Evolutionary conservation across 2,329 filamentous ascomycete genomes (phyloP).

Genomic region (Cucurbitaria berberidis): DNA sequence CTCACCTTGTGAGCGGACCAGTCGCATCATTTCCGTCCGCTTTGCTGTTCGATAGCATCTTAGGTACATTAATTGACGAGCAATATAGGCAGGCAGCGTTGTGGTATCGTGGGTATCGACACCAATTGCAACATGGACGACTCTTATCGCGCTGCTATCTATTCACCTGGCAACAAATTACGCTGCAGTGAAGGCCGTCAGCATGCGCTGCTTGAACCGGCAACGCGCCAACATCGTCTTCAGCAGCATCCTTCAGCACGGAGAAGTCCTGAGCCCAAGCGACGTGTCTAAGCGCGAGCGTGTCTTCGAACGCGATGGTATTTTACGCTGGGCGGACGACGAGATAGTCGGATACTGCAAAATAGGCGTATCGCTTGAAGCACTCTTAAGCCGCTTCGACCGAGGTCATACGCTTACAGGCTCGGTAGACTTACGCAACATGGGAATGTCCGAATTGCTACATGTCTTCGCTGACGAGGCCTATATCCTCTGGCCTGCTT

Average conservation of each 20-base stretch:
- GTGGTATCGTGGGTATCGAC: constrained; percentile 79
- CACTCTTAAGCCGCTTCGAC: constrained; percentile 39
- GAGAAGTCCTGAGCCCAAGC: constrained; percentile 64
- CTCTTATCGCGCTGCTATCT: constrained; percentile 73
- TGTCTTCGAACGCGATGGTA: constrained; percentile 68
- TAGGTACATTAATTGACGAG: constrained; percentile 22
- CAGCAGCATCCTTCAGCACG: constrained; percentile 52
- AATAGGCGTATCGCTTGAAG: constrained; percentile 59
- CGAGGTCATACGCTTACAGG: constrained; percentile 31
- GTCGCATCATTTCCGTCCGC: constrained; percentile 1
- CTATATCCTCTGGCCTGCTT: constrained; percentile 67
- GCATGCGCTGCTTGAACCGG: constrained; percentile 82
- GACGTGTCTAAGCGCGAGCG: constrained; percentile 67
- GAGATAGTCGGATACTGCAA: constrained; percentile 59
- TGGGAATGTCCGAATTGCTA: constrained; percentile 58
- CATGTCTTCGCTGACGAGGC: constrained; percentile 57
- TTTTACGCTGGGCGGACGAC: constrained; percentile 63
- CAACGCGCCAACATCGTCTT: constrained; percentile 85
- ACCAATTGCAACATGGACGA: constrained; percentile 72
- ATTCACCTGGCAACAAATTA: constrained; percentile 87
- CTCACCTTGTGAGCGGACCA: constrained; percentile 1
- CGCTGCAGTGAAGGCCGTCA: constrained; percentile 80
- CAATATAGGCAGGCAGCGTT: constrained; percentile 69
- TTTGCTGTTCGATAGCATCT: constrained; percentile 1
- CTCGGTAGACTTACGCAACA: constrained; percentile 28